Percentiles rank a stretch among this genome's conserved stretches.
These are phyloP conservation scores for Tephrocybe sp. DNA, from an alignment of 768 basidiomycete species.

Conservation along the genomic window DNA sequence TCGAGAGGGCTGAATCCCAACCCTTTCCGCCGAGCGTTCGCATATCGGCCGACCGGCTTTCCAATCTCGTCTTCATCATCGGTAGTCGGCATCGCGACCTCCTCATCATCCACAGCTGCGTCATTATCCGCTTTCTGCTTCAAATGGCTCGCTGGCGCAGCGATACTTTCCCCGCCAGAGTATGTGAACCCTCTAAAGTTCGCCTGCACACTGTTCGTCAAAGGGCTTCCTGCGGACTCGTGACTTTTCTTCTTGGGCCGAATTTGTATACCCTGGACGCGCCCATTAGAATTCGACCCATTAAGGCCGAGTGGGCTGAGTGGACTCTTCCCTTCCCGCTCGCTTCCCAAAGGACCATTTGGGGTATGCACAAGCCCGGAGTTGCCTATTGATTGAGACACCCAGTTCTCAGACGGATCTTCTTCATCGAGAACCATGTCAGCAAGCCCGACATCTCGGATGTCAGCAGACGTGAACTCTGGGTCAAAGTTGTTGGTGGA, in stretches of 20 bases:
- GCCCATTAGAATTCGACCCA: slow-evolving; percentile 15
- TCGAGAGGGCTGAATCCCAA: slow-evolving; percentile 41
- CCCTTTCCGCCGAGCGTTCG: slow-evolving; percentile 52
- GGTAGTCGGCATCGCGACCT: slow-evolving; percentile 48
- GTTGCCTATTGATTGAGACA: slow-evolving; percentile 45
- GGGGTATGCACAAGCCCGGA: slow-evolving; percentile 55
- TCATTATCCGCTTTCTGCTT: slow-evolving; percentile 55
- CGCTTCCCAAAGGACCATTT: slow-evolving; percentile 77
- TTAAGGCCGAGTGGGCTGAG: slow-evolving; percentile 19
- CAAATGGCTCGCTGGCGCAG: slow-evolving; percentile 41
- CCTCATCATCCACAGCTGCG: slow-evolving; percentile 51
- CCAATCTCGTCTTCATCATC: slow-evolving; percentile 79
- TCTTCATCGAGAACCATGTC: slow-evolving; percentile 55
- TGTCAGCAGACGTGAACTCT: slow-evolving; percentile 93
- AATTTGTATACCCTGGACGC: slow-evolving; percentile 52
- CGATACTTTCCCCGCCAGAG: slow-evolving; percentile 70
- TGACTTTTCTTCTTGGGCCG: slow-evolving; percentile 46
- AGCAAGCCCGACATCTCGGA: slow-evolving; percentile 67
- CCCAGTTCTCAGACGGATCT: slow-evolving; percentile 76
- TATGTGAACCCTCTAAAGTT: slow-evolving; percentile 96
- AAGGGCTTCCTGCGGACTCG: slow-evolving; percentile 56
- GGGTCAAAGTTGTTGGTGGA: slow-evolving; percentile 98
- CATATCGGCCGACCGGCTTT: slow-evolving; percentile 69
- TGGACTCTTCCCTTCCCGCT: slow-evolving; percentile 28
- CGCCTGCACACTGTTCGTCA: slow-evolving; percentile 93